phyloP scores from a whole-genome alignment of 1,139 yeast species.

The Candida smagusa region DNA sequence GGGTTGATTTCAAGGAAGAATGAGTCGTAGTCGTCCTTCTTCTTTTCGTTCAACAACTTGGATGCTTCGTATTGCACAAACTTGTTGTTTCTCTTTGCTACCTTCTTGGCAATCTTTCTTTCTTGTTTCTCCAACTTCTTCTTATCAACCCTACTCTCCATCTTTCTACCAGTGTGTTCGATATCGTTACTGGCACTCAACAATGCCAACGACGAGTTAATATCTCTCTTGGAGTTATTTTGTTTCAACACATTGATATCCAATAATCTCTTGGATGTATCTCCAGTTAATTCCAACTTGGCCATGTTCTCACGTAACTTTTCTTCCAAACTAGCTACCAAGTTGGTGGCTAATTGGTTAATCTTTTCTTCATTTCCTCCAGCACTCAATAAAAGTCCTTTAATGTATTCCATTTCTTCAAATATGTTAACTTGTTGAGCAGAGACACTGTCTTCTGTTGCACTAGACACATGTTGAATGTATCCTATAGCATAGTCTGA shows the following conservation, averaged over 20 bases:
- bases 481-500: conserved; percentile 91
- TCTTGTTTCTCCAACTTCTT: conserved; percentile 97
- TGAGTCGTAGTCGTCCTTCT: conserved; percentile 80
- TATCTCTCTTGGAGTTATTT: conserved; percentile 66
- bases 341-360: conserved; percentile 38
- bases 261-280: conserved; percentile 75
- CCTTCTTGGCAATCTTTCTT: conserved; percentile 92
- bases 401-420: conserved; percentile 63
- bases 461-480: conserved; percentile 67
- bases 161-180: conserved; percentile 86
- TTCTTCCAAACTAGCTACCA: conserved; percentile 48
- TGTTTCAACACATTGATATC: conserved; percentile 61
- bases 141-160: conserved; percentile 92
- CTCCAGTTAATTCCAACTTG: conserved; percentile 65
- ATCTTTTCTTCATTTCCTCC: conserved; percentile 71
- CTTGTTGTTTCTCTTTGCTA: conserved; percentile 87
- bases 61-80: conserved; percentile 93
- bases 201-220: conserved; percentile 67
- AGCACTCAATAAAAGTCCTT: conserved; percentile 66
- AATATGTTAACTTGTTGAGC: conserved; percentile 68
- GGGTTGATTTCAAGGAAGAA: conserved; percentile 95
- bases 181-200: conserved; percentile 78
- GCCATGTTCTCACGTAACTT: conserved; percentile 70
- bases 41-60: conserved; percentile 63
- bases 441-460: conserved; percentile 79